Evolutionary conservation across 169 alveolate species (phyloP).

Genomic region (Plasmodium billcollinsi): DNA sequence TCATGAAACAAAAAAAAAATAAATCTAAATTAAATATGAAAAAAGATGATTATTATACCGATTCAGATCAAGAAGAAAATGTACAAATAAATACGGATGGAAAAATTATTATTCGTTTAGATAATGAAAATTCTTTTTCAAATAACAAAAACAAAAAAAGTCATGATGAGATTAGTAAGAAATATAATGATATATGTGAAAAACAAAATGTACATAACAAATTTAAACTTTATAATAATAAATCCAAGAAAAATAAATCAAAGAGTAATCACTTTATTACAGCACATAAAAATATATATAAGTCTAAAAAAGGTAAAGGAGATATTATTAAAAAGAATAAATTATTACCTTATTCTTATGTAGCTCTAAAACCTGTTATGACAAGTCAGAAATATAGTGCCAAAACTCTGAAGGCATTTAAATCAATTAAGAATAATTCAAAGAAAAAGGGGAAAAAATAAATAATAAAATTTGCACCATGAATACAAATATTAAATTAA

Average conservation of each 20-base stretch:
- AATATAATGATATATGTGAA: conserved; percentile 35
- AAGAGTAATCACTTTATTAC: conserved; percentile 34
- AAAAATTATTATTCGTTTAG: conserved; percentile 37
- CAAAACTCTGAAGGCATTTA: conserved; percentile 60
- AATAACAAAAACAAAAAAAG: conserved; percentile 22
- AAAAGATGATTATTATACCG: conserved; percentile 6
- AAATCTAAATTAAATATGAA: conserved; percentile 19
- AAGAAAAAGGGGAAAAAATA: conserved; percentile 13
- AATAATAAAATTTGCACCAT: not conserved
- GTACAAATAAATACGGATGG: conserved; percentile 53
- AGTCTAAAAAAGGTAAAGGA: conserved; percentile 75
- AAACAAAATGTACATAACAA: conserved; percentile 48
- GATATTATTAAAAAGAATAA: conserved; percentile 71
- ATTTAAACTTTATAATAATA: conserved; percentile 7
- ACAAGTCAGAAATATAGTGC: conserved; percentile 60
- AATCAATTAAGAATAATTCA: conserved; percentile 46
- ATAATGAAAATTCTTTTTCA: not conserved
- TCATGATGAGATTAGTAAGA: conserved; percentile 22
- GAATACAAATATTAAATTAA: not conserved
- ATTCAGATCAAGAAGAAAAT: conserved; percentile 29
- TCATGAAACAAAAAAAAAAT: conserved; percentile 37
- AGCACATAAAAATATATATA: conserved; percentile 60
- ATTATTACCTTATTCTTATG: conserved; percentile 62
- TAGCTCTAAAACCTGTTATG: conserved; percentile 74
- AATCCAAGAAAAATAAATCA: conserved; percentile 19